phyloP scores from a whole-genome alignment of 129 eudicot species.

The Flaveria robusta region DNA sequence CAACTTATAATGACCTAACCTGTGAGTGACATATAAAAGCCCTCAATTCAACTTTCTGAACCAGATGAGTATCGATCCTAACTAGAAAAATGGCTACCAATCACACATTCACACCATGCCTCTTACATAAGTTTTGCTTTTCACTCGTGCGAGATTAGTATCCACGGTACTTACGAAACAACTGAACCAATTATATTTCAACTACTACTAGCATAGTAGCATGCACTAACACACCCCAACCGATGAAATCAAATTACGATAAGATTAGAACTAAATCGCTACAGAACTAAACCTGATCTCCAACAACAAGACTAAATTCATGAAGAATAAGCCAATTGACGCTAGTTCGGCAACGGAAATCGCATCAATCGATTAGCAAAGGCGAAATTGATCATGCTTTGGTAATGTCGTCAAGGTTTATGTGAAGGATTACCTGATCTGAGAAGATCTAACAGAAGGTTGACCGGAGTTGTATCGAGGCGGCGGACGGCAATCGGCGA shows the following conservation, averaged over 20 bases:
- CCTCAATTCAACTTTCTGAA: not conserved
- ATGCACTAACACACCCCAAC: constrained; percentile 12
- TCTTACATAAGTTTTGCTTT: no score
- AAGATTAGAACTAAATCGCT: constrained; percentile 7
- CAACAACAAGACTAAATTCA: constrained; percentile 3
- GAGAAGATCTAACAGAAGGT: constrained; percentile 30
- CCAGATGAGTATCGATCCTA: not conserved
- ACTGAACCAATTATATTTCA: constrained; percentile 1
- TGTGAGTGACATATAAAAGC: not conserved
- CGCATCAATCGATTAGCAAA: constrained; percentile 24
- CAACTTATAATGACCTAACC: constrained; percentile 15
- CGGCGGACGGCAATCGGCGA: constrained; percentile 23
- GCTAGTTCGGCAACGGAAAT: constrained; percentile 15
- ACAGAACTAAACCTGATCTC: constrained; percentile 34
- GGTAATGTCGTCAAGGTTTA: not conserved
- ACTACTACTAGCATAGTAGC: constrained; percentile 29
- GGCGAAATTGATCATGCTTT: constrained; percentile 19
- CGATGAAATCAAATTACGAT: constrained; percentile 15
- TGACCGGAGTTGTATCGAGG: constrained; percentile 8
- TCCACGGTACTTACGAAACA: constrained; percentile 7
- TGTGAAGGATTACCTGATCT: constrained; percentile 37
- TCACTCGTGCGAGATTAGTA: not conserved
- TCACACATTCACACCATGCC: no score
- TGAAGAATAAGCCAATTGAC: not conserved
- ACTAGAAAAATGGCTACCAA: not conserved